A percentile compares a stretch with the other conserved stretches of the same genome.
Conservation (phyloP, 192 early-diverging fungal genomes). For the Coemansia aciculifera region DNA sequence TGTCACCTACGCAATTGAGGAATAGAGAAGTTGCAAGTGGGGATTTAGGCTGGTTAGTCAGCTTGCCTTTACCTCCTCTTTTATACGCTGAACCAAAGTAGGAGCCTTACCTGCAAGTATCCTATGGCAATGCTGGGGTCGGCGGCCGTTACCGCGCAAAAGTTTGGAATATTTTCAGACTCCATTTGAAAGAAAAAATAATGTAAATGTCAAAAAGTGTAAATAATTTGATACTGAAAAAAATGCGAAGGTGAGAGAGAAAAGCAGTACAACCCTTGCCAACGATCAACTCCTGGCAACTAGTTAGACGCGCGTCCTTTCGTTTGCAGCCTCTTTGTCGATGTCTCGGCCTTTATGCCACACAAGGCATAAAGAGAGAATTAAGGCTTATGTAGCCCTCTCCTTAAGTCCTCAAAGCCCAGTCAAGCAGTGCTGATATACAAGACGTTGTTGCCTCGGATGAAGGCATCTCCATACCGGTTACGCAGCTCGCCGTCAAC, state of each 20-base stretch:
- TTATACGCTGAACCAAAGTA: neutral
- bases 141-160: constrained; percentile 74
- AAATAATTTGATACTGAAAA: neutral
- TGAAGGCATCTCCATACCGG: constrained; percentile 93
- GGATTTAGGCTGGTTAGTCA: neutral
- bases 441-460: constrained; percentile 92
- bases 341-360: constrained; percentile 3
- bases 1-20: constrained; percentile 58
- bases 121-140: constrained; percentile 65
- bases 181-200: constrained; percentile 26
- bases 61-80: neutral
- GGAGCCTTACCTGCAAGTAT: constrained; percentile 64
- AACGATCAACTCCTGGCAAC: neutral
- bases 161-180: constrained; percentile 48
- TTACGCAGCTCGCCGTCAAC: constrained; percentile 93
- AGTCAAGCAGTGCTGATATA: constrained; percentile 62
- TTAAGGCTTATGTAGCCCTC: neutral
- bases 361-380: neutral
- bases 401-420: neutral
- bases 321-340: neutral
- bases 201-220: neutral
- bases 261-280: neutral
- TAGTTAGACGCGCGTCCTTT: too few species aligned
- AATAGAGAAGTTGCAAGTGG: neutral
- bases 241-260: neutral